Evolutionary conservation across 495 filamentous ascomycete genomes (phyloP).

Genomic region (Neurospora tetrasperma): DNA sequence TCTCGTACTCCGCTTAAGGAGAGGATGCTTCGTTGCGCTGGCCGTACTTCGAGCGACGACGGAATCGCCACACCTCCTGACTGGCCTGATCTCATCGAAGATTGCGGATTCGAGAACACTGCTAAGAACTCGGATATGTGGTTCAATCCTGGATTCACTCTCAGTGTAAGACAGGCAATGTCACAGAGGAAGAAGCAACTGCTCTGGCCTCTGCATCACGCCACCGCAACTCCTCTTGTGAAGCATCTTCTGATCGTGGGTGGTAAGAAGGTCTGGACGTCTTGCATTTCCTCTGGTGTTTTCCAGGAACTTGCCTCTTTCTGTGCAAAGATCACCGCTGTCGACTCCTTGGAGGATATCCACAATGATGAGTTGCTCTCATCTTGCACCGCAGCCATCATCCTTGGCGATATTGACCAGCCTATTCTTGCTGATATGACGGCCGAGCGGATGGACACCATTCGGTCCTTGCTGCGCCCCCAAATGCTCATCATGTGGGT

Average conservation of each 20-base stretch:
- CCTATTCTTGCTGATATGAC: slow-evolving; percentile 29
- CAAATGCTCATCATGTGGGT: slow-evolving; percentile 32
- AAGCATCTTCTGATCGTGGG: slow-evolving; percentile 27
- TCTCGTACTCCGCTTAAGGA: slow-evolving; percentile 12
- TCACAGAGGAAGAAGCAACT: slow-evolving; percentile 11
- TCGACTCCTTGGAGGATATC: slow-evolving; percentile 4
- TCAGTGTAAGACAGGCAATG: slow-evolving; percentile 28
- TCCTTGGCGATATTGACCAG: slow-evolving; percentile 29
- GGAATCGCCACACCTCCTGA: slow-evolving; percentile 14
- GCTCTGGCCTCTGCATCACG: slow-evolving; percentile 3
- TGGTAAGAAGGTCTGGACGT: slow-evolving; percentile 7
- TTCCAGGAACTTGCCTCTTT: slow-evolving; percentile 6
- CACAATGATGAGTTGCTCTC: background rate
- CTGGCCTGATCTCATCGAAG: slow-evolving; percentile 28
- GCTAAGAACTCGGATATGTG: slow-evolving; percentile 19
- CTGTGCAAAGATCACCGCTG: slow-evolving; percentile 13
- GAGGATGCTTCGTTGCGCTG: slow-evolving; percentile 10
- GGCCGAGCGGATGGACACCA: slow-evolving; percentile 13
- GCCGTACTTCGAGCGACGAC: background rate
- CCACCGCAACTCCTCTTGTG: background rate
- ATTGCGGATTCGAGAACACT: slow-evolving; percentile 21
- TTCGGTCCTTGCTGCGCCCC: slow-evolving; percentile 26
- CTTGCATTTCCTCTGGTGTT: slow-evolving; percentile 12
- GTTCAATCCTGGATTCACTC: slow-evolving; percentile 19
- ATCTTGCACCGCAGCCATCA: slow-evolving; percentile 19